A percentile compares a stretch with the other conserved stretches of the same genome.
phyloP scores from a whole-genome alignment of 805 yeast genomes.

The Barnettozyma wickerhamii region DNA sequence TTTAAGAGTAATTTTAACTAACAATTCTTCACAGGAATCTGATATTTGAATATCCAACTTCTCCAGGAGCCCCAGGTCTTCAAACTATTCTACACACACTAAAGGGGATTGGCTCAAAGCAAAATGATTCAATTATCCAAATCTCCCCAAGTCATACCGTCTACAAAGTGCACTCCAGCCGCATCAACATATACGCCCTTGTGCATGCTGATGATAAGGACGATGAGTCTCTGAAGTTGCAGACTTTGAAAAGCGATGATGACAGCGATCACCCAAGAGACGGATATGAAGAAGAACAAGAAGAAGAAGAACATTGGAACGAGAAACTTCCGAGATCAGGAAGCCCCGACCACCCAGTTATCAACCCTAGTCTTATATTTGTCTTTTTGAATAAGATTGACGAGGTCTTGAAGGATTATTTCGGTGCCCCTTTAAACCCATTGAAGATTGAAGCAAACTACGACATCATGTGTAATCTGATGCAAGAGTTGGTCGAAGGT shows the following conservation, averaged over 20 bases:
- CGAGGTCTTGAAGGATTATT: conserved; percentile 52
- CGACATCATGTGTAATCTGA: conserved; percentile 64
- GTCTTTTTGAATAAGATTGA: conserved; percentile 48
- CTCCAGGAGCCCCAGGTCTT: conserved; percentile 29
- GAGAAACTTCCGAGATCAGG: not conserved
- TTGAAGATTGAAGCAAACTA: conserved; percentile 61
- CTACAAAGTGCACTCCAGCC: conserved; percentile 13
- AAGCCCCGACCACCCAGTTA: conserved; percentile 8
- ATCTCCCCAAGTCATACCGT: conserved; percentile 18
- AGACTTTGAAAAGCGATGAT: conserved; percentile 13
- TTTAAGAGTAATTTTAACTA: not conserved
- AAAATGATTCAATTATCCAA: conserved; percentile 17
- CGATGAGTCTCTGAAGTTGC: conserved; percentile 11
- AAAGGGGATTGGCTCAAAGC: conserved; percentile 16
- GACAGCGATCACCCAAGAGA: conserved; percentile 5
- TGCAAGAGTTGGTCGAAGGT: conserved; percentile 75
- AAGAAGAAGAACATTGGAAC: not conserved
- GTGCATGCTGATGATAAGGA: conserved; percentile 11
- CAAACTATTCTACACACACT: conserved; percentile 25
- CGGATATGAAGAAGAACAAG: not conserved
- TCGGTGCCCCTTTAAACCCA: conserved; percentile 49
- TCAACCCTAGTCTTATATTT: conserved; percentile 52
- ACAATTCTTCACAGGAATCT: conserved; percentile 24
- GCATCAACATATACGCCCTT: conserved; percentile 16
- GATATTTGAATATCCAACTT: conserved; percentile 34